Evolutionary conservation across 306 rosid genomes (phyloP).

Genomic region (Begonia peltatifolia): DNA sequence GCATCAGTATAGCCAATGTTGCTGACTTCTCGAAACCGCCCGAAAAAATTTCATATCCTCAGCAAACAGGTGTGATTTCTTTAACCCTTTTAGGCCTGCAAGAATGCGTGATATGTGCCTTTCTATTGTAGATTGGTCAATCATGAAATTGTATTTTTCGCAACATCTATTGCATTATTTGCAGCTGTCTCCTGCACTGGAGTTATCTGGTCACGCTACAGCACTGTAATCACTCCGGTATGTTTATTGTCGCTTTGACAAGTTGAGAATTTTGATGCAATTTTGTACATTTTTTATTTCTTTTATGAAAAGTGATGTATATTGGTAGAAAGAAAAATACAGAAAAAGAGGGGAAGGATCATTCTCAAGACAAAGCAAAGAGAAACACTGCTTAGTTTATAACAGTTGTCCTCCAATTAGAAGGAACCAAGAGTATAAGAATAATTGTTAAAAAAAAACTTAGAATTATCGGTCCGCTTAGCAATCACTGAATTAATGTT

Average conservation of each 20-base stretch:
- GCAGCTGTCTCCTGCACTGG: slow-evolving; percentile 83
- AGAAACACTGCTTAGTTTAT: no score
- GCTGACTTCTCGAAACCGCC: slow-evolving; percentile 91
- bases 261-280: no score
- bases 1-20: slow-evolving; percentile 87
- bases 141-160: slow-evolving; percentile 6
- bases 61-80: slow-evolving; percentile 56
- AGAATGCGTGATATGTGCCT: no score
- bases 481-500: no score
- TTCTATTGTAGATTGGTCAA: background rate
- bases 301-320: background rate
- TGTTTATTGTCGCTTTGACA: slow-evolving; percentile 12
- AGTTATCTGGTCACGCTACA: slow-evolving; percentile 89
- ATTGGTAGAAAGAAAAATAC: background rate
- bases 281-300: no score
- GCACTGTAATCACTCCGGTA: slow-evolving; percentile 88
- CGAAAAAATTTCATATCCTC: slow-evolving; percentile 87
- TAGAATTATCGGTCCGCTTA: no score
- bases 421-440: no score
- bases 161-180: slow-evolving; percentile 13
- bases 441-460: no score
- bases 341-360: no score
- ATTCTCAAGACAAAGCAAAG: no score
- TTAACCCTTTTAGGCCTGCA: background rate
- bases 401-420: no score